phyloP scores from a whole-genome alignment of 2,329 filamentous ascomycete species.

The Malbranchea zuffiana region DNA sequence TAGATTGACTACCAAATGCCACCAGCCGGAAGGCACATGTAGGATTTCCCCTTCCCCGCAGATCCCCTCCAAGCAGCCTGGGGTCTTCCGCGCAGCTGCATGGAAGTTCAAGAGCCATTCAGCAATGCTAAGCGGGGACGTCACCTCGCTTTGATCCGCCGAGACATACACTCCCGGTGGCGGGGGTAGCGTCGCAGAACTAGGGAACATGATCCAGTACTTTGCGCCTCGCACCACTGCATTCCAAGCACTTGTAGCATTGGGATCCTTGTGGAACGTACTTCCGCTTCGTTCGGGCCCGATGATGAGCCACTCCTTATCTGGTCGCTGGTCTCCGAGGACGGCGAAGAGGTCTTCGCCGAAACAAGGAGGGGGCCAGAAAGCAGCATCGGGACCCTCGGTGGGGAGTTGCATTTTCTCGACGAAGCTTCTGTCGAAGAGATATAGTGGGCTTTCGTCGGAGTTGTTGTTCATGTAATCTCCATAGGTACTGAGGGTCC shows the following conservation, averaged over 20 bases:
- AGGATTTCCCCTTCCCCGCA: constrained; percentile 76
- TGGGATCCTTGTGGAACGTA: constrained; percentile 82
- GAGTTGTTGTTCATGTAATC: constrained; percentile 67
- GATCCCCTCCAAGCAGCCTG: constrained; percentile 75
- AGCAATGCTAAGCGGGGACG: constrained; percentile 86
- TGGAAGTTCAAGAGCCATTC: constrained; percentile 93
- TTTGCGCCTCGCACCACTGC: constrained; percentile 81
- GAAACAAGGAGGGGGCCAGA: constrained; percentile 76
- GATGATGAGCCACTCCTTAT: constrained; percentile 85
- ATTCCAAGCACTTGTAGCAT: constrained; percentile 74
- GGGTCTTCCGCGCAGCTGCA: constrained; percentile 60
- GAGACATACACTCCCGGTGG: constrained; percentile 88
- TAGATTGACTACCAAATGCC: constrained; percentile 88
- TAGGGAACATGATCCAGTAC: constrained; percentile 97
- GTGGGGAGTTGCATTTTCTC: constrained; percentile 68
- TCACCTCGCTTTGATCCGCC: constrained; percentile 82
- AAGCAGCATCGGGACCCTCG: constrained; percentile 43
- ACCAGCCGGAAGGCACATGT: constrained; percentile 91
- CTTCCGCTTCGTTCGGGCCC: constrained; percentile 79
- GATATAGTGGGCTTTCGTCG: constrained; percentile 84
- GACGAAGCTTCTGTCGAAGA: constrained; percentile 80
- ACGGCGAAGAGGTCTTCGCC: constrained; percentile 76
- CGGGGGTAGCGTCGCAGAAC: constrained; percentile 44
- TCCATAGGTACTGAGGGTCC: constrained; percentile 70
- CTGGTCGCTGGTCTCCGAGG: constrained; percentile 65